phyloP scores from a whole-genome alignment of 2,329 filamentous ascomycete genomes.

The Botryotinia globosa region DNA sequence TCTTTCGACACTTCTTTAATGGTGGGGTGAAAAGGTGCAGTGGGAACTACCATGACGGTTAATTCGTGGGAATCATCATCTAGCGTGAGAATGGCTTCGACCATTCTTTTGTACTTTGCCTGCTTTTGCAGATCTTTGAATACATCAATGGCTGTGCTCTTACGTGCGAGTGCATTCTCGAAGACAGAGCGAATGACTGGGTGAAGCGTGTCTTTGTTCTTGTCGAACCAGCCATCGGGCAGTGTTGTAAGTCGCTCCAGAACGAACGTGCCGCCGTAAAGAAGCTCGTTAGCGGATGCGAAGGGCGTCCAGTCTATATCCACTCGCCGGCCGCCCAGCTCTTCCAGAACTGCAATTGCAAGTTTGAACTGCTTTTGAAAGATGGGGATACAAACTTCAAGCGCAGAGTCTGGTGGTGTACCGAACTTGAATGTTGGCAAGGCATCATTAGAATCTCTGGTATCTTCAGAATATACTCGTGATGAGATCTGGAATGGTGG shows the following conservation, averaged over 20 bases:
- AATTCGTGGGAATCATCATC: conserved; percentile 34
- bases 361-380: conserved; percentile 45
- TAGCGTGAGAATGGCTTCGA: conserved; percentile 42
- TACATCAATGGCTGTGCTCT: conserved; percentile 46
- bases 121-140: conserved; percentile 49
- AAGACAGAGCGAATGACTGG: conserved; percentile 50
- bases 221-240: conserved; percentile 42
- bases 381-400: conserved; percentile 43
- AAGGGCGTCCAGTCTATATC: conserved; percentile 47
- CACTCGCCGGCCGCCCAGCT: conserved; percentile 37
- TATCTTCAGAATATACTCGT: neutral
- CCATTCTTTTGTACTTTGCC: conserved; percentile 44
- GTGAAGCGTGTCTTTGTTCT: conserved; percentile 50
- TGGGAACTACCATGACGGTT: conserved; percentile 49
- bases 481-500: conserved; percentile 17
- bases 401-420: conserved; percentile 45
- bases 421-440: conserved; percentile 49
- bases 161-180: conserved; percentile 40
- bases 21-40: conserved; percentile 47
- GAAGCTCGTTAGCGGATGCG: conserved; percentile 47
- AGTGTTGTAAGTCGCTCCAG: conserved; percentile 48
- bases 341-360: conserved; percentile 42
- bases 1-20: conserved; percentile 50
- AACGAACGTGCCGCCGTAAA: conserved; percentile 54
- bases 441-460: conserved; percentile 26